Conservation (phyloP, 208 protist species). For the Leishmania turanica region DNA sequence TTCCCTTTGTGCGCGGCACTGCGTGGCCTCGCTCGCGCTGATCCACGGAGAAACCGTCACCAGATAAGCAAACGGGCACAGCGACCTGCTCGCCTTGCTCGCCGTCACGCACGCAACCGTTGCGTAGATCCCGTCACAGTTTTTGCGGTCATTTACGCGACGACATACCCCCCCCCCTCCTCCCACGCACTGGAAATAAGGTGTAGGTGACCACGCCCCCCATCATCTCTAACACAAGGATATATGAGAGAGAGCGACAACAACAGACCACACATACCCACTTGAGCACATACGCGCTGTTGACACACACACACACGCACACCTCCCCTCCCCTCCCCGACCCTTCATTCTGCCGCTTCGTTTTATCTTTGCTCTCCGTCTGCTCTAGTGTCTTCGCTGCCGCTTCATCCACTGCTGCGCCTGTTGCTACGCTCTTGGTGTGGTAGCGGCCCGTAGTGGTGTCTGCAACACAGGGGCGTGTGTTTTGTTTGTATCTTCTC, state of each 20-base stretch:
- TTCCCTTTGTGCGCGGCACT: neutral
- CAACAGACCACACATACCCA: neutral
- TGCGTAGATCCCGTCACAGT: neutral
- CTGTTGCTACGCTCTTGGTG: neutral
- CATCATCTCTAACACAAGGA: neutral
- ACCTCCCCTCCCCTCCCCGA: neutral
- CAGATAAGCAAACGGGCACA: neutral
- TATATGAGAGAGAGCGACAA: neutral
- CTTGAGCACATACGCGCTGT: neutral
- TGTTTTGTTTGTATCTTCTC: neutral
- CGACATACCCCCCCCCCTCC: neutral
- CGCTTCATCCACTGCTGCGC: neutral
- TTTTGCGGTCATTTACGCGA: neutral
- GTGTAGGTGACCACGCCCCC: neutral
- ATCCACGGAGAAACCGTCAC: neutral
- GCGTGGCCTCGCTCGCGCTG: neutral
- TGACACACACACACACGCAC: neutral
- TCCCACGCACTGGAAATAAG: neutral
- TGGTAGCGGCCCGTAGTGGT: neutral
- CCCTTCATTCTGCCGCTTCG: neutral
- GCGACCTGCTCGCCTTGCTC: neutral
- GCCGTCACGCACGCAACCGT: neutral
- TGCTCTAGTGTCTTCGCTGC: slow-evolving; percentile 1
- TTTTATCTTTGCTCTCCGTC: neutral
- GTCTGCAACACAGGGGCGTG: neutral